phyloP scores from a whole-genome alignment of 176 grass and related monocot genomes.

The Areca catechu region DNA sequence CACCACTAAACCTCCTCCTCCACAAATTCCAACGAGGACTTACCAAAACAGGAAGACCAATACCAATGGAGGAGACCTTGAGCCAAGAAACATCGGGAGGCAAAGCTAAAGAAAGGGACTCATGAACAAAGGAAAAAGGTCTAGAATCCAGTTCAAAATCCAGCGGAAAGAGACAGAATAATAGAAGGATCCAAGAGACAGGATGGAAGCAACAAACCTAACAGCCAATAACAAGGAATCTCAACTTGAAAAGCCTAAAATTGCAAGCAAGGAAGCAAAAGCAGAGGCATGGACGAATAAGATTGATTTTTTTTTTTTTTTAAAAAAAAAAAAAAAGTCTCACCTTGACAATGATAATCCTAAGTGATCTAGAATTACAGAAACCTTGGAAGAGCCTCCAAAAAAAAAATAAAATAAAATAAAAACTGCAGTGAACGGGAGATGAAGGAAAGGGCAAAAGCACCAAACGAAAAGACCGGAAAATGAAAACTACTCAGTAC shows the following conservation, averaged over 20 bases:
- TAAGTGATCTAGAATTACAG: slow-evolving; percentile 11
- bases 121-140: neutral
- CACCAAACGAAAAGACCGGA: neutral
- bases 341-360: slow-evolving; percentile 1
- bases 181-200: no score
- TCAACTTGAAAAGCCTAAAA: neutral
- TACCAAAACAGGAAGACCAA: neutral
- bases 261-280: neutral
- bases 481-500: slow-evolving; percentile 28
- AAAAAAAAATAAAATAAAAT: neutral
- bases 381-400: slow-evolving; percentile 1
- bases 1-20: neutral
- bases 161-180: neutral
- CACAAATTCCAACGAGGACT: slow-evolving; percentile 1
- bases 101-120: no score
- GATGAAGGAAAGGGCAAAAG: slow-evolving; percentile 11
- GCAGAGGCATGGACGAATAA: neutral
- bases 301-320: no score
- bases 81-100: no score
- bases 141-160: neutral
- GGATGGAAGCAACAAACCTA: neutral
- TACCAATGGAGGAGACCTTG: neutral
- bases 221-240: neutral
- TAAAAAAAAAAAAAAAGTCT: slow-evolving; percentile 7
- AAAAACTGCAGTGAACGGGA: neutral